Percentiles rank a stretch among this genome's conserved stretches.
Evolutionary conservation across 2,329 filamentous ascomycete species (phyloP).

Genomic region (Gnomoniopsis smithogilvyi): DNA sequence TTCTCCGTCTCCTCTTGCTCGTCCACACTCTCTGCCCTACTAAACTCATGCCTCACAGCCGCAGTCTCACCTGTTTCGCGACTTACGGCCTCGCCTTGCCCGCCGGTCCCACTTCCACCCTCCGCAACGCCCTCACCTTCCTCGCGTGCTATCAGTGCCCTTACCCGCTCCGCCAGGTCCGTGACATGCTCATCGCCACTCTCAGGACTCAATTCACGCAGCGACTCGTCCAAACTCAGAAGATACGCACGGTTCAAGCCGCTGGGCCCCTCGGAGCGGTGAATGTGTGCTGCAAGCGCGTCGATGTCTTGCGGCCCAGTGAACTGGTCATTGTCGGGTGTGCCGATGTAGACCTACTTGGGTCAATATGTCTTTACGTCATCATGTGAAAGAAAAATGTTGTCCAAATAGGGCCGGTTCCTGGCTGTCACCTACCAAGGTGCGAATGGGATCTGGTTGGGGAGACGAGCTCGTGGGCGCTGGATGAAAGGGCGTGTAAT

Average conservation of each 20-base stretch:
- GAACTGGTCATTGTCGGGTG: constrained; percentile 91
- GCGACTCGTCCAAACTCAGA: constrained; percentile 71
- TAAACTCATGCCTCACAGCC: constrained; percentile 33
- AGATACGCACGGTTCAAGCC: constrained; percentile 90
- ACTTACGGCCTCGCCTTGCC: background rate
- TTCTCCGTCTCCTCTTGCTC: constrained; percentile 61
- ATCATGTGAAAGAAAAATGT: too few species aligned
- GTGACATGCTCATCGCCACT: constrained; percentile 82
- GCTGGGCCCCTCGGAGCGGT: constrained; percentile 73
- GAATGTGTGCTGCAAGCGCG: constrained; percentile 76
- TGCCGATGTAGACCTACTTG: constrained; percentile 84
- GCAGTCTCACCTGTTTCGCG: background rate
- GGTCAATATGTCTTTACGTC: constrained; percentile 26
- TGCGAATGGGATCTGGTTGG: constrained; percentile 8
- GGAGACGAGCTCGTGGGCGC: constrained; percentile 26
- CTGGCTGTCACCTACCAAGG: constrained; percentile 2
- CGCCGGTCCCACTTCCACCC: constrained; percentile 2
- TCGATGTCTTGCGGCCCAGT: constrained; percentile 78
- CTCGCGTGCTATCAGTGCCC: constrained; percentile 50
- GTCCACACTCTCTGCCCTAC: constrained; percentile 45
- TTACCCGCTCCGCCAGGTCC: constrained; percentile 73
- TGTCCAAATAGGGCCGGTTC: background rate
- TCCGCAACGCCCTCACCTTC: constrained; percentile 19
- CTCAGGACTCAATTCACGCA: constrained; percentile 69
- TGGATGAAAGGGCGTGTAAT: constrained; percentile 81